Percentiles rank a stretch among this genome's conserved stretches.
Evolutionary conservation across 2,329 filamentous ascomycete species (phyloP).

Genomic region (Dothistroma septosporum): DNA sequence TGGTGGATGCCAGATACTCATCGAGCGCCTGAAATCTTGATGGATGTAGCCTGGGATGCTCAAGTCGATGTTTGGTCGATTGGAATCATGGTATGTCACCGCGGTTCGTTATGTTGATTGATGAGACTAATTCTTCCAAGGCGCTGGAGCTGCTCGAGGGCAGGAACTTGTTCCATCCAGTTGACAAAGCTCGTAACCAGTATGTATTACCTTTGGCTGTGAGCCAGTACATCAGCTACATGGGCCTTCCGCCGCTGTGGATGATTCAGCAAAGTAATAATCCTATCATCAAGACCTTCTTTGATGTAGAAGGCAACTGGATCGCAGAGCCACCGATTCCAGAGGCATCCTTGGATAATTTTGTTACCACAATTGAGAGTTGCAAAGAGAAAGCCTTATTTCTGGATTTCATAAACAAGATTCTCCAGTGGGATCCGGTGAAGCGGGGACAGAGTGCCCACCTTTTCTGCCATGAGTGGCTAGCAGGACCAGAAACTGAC

Average conservation of each 20-base stretch:
- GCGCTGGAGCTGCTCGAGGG: constrained; percentile 31
- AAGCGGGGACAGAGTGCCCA: no score
- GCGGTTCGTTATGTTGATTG: no score
- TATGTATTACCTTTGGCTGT: constrained; percentile 29
- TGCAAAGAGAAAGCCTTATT: constrained; percentile 13
- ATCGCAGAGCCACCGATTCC: constrained; percentile 1
- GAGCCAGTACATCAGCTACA: constrained; percentile 27
- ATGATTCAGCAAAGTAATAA: constrained; percentile 6
- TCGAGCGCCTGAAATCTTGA: constrained; percentile 2
- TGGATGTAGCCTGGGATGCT: not conserved
- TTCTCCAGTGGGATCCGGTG: constrained; percentile 25
- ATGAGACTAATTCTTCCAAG: constrained; percentile 8
- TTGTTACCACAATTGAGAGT: not conserved
- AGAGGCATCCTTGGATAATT: not conserved
- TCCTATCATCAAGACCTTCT: not conserved
- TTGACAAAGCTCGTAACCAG: constrained; percentile 24
- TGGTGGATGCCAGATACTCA: constrained; percentile 6
- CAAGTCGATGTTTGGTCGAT: constrained; percentile 3
- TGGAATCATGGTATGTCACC: not conserved
- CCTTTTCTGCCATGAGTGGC: no score
- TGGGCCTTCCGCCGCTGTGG: constrained; percentile 5
- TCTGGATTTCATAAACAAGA: constrained; percentile 28
- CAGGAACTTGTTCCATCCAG: constrained; percentile 28
- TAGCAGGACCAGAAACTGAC: no score
- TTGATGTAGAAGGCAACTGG: constrained; percentile 3